phyloP scores from a whole-genome alignment of 768 basidiomycete species.

The Panellus pusillus region DNA sequence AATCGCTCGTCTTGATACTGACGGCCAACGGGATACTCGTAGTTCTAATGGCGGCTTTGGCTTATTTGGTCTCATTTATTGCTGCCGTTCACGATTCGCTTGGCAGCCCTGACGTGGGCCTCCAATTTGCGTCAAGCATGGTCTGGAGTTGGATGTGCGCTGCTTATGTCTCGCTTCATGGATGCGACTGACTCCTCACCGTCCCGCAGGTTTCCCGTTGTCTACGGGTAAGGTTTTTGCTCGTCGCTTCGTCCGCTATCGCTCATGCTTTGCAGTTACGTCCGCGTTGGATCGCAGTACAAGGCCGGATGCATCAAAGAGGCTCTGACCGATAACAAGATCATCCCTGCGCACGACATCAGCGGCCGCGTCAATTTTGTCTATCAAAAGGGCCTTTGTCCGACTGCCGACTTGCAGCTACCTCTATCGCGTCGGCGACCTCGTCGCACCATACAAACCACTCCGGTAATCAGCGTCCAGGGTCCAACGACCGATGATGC shows the following conservation, averaged over 20 bases:
- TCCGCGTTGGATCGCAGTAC: constrained; percentile 15
- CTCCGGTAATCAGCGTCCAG: not conserved
- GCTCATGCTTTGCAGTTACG: constrained; percentile 2
- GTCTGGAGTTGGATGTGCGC: constrained; percentile 22
- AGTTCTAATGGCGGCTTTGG: constrained; percentile 17
- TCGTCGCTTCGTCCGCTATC: not conserved
- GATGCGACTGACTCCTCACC: not conserved
- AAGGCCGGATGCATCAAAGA: constrained; percentile 13
- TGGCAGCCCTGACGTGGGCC: constrained; percentile 9
- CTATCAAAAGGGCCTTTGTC: constrained; percentile 4
- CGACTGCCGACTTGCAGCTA: not conserved
- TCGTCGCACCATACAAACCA: not conserved
- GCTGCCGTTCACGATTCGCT: constrained; percentile 13
- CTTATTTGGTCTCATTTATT: constrained; percentile 16
- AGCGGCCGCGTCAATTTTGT: not conserved
- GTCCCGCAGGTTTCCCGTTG: constrained; percentile 13
- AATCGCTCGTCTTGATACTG: not conserved
- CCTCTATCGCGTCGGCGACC: not conserved
- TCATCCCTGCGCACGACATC: not conserved
- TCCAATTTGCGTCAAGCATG: constrained; percentile 20
- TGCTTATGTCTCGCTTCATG: not conserved
- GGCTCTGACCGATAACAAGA: constrained; percentile 11
- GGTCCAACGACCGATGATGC: not conserved
- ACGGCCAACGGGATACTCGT: not conserved
- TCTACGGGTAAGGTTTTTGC: constrained; percentile 5